A percentile compares a stretch with the other conserved stretches of the same genome.
phyloP scores from a whole-genome alignment of 2,329 filamentous ascomycete genomes.

The Fusarium incarnatum region DNA sequence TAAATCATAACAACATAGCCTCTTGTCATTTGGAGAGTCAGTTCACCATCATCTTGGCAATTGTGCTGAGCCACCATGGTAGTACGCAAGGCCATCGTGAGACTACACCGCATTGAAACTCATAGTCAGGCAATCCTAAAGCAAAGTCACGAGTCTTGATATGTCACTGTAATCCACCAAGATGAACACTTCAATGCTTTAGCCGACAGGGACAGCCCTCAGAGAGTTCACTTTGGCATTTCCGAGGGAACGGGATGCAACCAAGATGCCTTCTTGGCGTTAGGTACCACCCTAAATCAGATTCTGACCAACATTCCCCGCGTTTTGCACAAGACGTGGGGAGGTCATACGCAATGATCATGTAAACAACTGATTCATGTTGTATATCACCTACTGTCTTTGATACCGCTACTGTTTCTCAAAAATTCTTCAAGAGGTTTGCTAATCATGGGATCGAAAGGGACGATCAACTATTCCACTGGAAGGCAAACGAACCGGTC shows the following conservation, averaged over 20 bases:
- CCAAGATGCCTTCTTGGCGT: background rate
- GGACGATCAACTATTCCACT: conserved; percentile 7
- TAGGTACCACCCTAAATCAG: conserved; percentile 6
- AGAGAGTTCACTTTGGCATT: conserved; percentile 13
- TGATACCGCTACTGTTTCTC: background rate
- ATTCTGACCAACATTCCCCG: conserved; percentile 21
- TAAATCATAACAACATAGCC: background rate
- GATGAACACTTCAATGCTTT: background rate
- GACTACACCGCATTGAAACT: background rate
- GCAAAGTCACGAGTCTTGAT: background rate
- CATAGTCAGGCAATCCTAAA: background rate
- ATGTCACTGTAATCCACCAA: background rate
- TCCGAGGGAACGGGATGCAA: conserved; percentile 22
- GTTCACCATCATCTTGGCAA: background rate
- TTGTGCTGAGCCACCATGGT: background rate
- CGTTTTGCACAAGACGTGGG: conserved; percentile 1
- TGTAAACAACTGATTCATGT: conserved; percentile 18
- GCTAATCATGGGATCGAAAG: conserved; percentile 22
- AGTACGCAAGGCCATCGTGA: background rate
- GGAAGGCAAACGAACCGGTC: background rate
- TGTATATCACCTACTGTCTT: background rate
- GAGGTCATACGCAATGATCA: conserved; percentile 32
- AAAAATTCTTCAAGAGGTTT: conserved; percentile 1
- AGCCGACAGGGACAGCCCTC: background rate
- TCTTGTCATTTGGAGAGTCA: background rate